Evolutionary conservation across 495 filamentous ascomycete species (phyloP), one percentile per base, ranked within the genome.

Genomic region (Parathielavia appendiculata): DNA sequence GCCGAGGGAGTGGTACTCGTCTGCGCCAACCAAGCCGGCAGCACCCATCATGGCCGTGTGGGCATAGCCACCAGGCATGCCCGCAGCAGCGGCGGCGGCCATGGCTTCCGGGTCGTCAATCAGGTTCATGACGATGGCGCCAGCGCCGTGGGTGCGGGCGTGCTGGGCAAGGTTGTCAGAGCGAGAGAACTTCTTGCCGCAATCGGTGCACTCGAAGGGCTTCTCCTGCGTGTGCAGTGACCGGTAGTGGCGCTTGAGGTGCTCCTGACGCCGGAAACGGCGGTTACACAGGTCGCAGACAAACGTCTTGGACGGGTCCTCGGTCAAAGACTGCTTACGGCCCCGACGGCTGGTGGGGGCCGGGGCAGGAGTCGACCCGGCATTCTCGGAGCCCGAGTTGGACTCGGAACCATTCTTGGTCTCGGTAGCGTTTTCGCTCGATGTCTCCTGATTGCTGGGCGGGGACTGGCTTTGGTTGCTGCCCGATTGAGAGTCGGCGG

Each of bases 191-290:
- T 96, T 96, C 85, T 99, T 99, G 58, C 93, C 92, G 65, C 95
- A 99, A 75, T 97, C 92, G 58, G 83, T 76, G 76, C 95, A 99
- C 73, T 96, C 90, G 70, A 97, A 97, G 8, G 95, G 95, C 84
- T 99, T 99, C 59, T 97, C 93, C 64, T 95, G 85, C 2, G 95
- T 99, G 78, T 97, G 95, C 44, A 99, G 89, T 40, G 95, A 97
- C 46, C 95, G 85, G 79, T 96, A 96, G 78, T 99, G 95, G 59
- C 95, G 90, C 85, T 97, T 97, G 57, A 99, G 86, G 66, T 99
- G 95, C 71, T 99, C 95, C 71, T 97, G 95, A 58, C 95, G 90
- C 60, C 95, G 90, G 86, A 99, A 99, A 51, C 95, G 91, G 52
- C 95, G 90, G 46, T 86, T 89, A 83, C 95, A 99, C 19, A 97